Conservation (phyloP, 192 early-diverging fungal species). For the Haplosporangium gracile region DNA sequence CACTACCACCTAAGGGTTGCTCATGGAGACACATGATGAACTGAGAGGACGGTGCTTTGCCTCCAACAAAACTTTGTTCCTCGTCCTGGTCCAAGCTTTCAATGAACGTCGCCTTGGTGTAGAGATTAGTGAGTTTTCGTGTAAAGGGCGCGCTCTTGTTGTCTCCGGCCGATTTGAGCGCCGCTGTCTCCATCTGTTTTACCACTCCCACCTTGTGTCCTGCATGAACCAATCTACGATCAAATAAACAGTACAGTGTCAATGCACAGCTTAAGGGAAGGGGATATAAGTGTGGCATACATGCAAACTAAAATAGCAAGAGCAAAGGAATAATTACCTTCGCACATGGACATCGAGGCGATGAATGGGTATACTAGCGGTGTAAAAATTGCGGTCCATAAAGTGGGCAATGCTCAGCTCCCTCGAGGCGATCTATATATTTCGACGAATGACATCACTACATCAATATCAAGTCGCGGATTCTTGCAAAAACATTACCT, state of each 20-base stretch:
- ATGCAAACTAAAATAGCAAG: background rate
- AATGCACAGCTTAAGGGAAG: background rate
- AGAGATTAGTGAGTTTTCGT: constrained; percentile 74
- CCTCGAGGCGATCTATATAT: constrained; percentile 73
- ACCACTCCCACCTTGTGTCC: constrained; percentile 92
- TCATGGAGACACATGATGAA: constrained; percentile 69
- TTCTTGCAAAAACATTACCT: background rate
- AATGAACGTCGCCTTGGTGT: constrained; percentile 75
- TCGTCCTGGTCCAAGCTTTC: constrained; percentile 57
- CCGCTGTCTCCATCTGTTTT: constrained; percentile 87
- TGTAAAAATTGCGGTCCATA: constrained; percentile 81
- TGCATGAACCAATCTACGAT: constrained; percentile 74
- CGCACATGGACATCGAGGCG: constrained; percentile 87
- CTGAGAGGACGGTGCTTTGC: constrained; percentile 19
- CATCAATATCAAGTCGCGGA: background rate
- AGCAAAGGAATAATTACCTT: constrained; percentile 57
- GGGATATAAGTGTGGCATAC: background rate
- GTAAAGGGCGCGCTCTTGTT: constrained; percentile 77
- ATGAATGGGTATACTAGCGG: constrained; percentile 84
- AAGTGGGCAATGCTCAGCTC: constrained; percentile 87
- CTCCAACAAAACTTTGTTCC: constrained; percentile 22
- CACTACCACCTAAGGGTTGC: constrained; percentile 55
- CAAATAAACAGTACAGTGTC: background rate
- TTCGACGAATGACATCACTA: background rate
- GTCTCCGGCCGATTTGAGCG: constrained; percentile 81